Evolutionary conservation across 108 stramenopile genomes (phyloP), one percentile per base, ranked within the genome.

Genomic region (Chaetoceros tenuissimus): DNA sequence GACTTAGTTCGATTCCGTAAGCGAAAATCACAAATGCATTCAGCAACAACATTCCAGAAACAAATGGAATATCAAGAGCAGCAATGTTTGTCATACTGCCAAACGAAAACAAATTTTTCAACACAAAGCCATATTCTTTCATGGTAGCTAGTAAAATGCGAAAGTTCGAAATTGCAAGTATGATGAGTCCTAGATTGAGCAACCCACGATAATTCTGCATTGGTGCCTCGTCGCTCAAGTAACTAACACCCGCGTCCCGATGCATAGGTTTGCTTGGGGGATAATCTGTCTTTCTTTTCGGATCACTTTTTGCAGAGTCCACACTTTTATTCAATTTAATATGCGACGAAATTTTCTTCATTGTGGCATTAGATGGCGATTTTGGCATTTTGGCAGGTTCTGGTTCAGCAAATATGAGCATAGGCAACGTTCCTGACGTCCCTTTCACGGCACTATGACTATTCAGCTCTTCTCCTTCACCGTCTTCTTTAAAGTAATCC

Each of bases 161-260:
- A 71, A 85, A 81, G 46, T 90, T 90, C 31, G 72, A 74, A 5
- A 90, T 66, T n/a, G 79, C 65, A 61, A 90, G 59, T 27, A 91
- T 73, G 19, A 91, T 82, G n/a, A 84, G 48, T 8, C 70, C 81
- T 24, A 91, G 53, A 73, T 91, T 91, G 57, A 87, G 78, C 30
- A 87, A 70, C 2, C 89, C 89, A 13, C 85, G 83, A 51, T 82
- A 91, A 51, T 91, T 91, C 55, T 84, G 85, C 25, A 55, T 57
- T 28, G 64, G 72, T 5, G 73, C 79, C 27, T 82, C 85, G 1
- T 55, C 29, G 28, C 80, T 79, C 1, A 90, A 69, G 46, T 74
- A 80, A 0, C 80, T 82, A 26, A 82, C 76, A 48, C 57, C 74
- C 13, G 78, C 59, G 17, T 46, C 49, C 3, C 82, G 64, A 62